Percentiles rank a stretch among this genome's conserved stretches.
Evolutionary conservation across 148 eudicot genomes (phyloP).

Genomic region (Polygonum maritimum): DNA sequence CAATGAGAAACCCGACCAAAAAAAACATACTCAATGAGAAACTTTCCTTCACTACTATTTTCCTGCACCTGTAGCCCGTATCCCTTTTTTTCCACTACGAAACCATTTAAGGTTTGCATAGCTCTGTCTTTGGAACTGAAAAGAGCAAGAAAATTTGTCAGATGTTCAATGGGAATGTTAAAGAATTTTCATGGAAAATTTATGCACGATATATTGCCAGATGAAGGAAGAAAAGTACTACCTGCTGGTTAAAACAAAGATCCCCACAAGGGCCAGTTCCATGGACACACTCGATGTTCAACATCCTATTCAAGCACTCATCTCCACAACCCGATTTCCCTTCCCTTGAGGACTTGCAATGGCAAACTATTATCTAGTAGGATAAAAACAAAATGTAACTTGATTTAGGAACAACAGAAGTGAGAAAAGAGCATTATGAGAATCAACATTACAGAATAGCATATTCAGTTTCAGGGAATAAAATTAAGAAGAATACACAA

Average conservation of each 20-base stretch:
- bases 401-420: neutral
- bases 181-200: neutral
- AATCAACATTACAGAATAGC: neutral
- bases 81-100: constrained; percentile 87
- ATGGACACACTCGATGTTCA: constrained; percentile 84
- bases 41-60: constrained; percentile 61
- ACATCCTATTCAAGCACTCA: constrained; percentile 90
- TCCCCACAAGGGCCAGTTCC: constrained; percentile 97
- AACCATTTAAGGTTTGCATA: constrained; percentile 68
- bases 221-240: constrained; percentile 12
- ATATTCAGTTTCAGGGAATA: neutral
- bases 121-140: constrained; percentile 80
- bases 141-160: neutral
- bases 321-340: constrained; percentile 81
- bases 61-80: constrained; percentile 74
- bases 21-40: constrained; percentile 96
- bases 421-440: neutral
- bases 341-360: constrained; percentile 68
- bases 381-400: constrained; percentile 4
- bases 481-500: neutral
- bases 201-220: neutral
- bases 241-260: constrained; percentile 91
- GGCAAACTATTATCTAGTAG: constrained; percentile 87
- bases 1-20: too few species aligned
- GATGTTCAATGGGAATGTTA: neutral